Evolutionary conservation across 352 stramenopile species (phyloP).

Genomic region (Phytophthora melonis): DNA sequence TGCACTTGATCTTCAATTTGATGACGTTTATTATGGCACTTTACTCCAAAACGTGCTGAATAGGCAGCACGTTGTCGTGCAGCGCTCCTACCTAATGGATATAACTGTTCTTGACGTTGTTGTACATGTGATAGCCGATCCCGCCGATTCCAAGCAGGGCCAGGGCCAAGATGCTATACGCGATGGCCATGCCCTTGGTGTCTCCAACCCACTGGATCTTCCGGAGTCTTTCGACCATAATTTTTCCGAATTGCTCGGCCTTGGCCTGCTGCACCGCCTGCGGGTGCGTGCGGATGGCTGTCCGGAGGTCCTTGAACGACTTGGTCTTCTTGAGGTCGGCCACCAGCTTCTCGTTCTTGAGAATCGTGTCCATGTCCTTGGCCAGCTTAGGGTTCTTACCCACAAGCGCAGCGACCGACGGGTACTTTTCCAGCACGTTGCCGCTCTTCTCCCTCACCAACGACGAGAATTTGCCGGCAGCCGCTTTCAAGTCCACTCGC

Average conservation of each 20-base stretch:
- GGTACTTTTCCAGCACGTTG: neutral
- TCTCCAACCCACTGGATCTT: constrained; percentile 20
- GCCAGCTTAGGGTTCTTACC: neutral
- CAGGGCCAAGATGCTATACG: constrained; percentile 22
- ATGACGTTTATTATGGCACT: neutral
- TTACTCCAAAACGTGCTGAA: neutral
- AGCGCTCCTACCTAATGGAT: constrained; percentile 19
- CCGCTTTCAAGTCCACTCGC: neutral
- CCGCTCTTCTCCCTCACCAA: constrained; percentile 3
- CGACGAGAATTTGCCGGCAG: neutral
- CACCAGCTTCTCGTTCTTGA: constrained; percentile 11
- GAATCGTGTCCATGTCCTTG: constrained; percentile 4
- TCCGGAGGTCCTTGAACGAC: neutral
- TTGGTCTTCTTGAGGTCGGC: neutral
- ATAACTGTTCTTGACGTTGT: constrained; percentile 21
- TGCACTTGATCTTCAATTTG: neutral
- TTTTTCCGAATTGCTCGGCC: constrained; percentile 6
- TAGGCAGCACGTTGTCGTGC: neutral
- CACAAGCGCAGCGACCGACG: constrained; percentile 7
- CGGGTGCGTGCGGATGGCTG: neutral
- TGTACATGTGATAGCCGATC: neutral
- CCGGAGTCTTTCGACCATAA: constrained; percentile 11
- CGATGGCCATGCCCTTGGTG: constrained; percentile 20
- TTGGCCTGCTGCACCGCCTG: constrained; percentile 2
- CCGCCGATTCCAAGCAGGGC: constrained; percentile 6